A percentile compares a stretch with the other conserved stretches of the same genome.
These are phyloP conservation scores for Astrothelium subdiscretum DNA, from an alignment of 495 filamentous ascomycete species.

Conservation along the genomic window DNA sequence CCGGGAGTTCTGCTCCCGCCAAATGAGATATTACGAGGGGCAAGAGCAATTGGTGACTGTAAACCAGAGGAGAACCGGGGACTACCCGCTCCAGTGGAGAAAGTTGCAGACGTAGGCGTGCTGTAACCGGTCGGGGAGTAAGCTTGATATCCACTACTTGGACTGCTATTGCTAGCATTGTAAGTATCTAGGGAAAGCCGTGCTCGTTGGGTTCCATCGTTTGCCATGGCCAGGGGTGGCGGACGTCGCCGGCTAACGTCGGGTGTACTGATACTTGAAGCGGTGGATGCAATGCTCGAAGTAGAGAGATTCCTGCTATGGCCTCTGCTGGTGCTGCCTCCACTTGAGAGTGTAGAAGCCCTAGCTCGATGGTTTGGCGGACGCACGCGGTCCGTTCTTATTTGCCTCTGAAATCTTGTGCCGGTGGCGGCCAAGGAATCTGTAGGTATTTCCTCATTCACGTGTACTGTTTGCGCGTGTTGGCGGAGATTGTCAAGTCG, in stretches of 20 bases:
- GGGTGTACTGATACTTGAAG: constrained; percentile 52
- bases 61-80: constrained; percentile 54
- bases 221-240: constrained; percentile 75
- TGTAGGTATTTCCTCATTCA: constrained; percentile 90
- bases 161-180: constrained; percentile 36
- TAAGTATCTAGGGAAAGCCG: constrained; percentile 54
- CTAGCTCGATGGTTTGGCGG: constrained; percentile 59
- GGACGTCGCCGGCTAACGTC: constrained; percentile 60
- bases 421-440: constrained; percentile 91
- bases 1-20: constrained; percentile 51
- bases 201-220: constrained; percentile 45
- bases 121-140: constrained; percentile 58
- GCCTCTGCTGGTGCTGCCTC: constrained; percentile 55
- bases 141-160: constrained; percentile 26
- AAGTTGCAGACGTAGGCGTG: constrained; percentile 63
- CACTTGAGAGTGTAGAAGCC: constrained; percentile 60
- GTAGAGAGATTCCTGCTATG: constrained; percentile 76
- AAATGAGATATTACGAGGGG: constrained; percentile 58
- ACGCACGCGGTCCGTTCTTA: constrained; percentile 72
- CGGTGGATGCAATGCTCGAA: constrained; percentile 69
- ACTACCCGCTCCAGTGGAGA: constrained; percentile 59
- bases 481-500: constrained; percentile 91
- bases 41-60: constrained; percentile 55
- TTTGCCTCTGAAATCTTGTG: constrained; percentile 86
- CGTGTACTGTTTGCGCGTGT: constrained; percentile 94